A percentile compares a stretch with the other conserved stretches of the same genome.
Conservation (phyloP, 116 monocot genomes). For the Iris pallida region DNA sequence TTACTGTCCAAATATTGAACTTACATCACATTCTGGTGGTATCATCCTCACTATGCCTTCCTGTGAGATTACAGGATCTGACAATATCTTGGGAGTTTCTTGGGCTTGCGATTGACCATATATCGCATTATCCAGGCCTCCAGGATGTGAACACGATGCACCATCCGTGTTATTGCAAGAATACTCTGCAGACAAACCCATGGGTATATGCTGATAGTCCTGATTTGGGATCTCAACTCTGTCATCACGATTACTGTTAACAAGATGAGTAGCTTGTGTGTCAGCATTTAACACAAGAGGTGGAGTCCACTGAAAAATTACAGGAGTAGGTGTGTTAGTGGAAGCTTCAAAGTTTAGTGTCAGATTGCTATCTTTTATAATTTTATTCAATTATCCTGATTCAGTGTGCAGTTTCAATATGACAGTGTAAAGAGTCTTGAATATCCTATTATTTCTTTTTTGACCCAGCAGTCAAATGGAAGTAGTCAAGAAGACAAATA, state of each 20-base stretch:
- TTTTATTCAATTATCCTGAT: background rate
- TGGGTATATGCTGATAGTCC: background rate
- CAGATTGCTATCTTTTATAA: background rate
- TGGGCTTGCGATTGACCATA: background rate
- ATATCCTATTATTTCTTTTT: background rate
- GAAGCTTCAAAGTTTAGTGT: background rate
- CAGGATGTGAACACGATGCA: background rate
- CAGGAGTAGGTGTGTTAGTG: background rate
- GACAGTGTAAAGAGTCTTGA: background rate
- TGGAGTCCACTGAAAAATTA: background rate
- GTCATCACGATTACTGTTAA: conserved; percentile 4
- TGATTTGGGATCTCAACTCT: conserved; percentile 1
- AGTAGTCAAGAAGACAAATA: conserved; percentile 8
- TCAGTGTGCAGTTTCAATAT: background rate
- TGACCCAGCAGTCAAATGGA: no score
- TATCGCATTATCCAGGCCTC: background rate
- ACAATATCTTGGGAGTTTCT: background rate
- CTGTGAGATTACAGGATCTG: background rate
- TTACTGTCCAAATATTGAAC: background rate
- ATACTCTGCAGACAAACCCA: background rate
- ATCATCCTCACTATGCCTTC: conserved; percentile 14
- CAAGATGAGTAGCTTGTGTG: background rate
- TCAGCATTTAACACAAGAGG: background rate
- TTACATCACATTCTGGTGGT: conserved; percentile 8
- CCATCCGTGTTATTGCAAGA: background rate